phyloP scores from a whole-genome alignment of 2,329 filamentous ascomycete genomes.

The Orbilia quercus region DNA sequence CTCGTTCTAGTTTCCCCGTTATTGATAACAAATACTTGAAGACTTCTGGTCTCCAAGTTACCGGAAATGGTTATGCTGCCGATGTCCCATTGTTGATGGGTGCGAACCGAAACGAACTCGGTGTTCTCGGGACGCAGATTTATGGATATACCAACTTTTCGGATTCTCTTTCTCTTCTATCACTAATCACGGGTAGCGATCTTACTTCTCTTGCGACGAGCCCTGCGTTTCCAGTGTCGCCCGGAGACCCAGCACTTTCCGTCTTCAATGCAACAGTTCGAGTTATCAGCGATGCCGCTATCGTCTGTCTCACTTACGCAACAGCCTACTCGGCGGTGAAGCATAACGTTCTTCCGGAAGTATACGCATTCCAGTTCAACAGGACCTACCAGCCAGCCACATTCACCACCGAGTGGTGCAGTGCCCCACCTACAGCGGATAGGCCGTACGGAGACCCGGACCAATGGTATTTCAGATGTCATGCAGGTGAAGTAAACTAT shows the following conservation, averaged over 20 bases:
- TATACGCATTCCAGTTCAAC: conserved; percentile 64
- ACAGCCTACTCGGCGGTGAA: conserved; percentile 62
- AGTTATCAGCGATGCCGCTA: conserved; percentile 61
- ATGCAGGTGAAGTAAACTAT: conserved; percentile 63
- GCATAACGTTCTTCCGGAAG: conserved; percentile 60
- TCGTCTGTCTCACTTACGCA: conserved; percentile 63
- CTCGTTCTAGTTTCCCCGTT: conserved; percentile 39
- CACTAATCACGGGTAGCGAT: neutral
- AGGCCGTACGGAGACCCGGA: conserved; percentile 62
- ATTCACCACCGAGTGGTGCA: conserved; percentile 61
- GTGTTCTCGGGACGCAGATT: conserved; percentile 58
- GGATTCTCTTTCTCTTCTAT: conserved; percentile 13
- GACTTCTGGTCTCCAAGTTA: conserved; percentile 60
- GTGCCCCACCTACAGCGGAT: conserved; percentile 59
- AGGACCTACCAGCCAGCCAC: conserved; percentile 63
- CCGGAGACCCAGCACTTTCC: conserved; percentile 43
- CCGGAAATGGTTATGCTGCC: conserved; percentile 58
- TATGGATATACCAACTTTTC: conserved; percentile 54
- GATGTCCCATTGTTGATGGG: conserved; percentile 63
- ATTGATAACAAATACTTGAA: conserved; percentile 61
- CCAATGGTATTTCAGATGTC: conserved; percentile 64
- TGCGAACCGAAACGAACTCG: conserved; percentile 63
- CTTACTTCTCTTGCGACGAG: conserved; percentile 51
- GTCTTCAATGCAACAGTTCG: conserved; percentile 62
- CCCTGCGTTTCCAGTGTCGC: conserved; percentile 46